Evolutionary conservation across 2,329 filamentous ascomycete genomes (phyloP), one percentile per base, ranked within the genome.

Genomic region (Capronia coronata): DNA sequence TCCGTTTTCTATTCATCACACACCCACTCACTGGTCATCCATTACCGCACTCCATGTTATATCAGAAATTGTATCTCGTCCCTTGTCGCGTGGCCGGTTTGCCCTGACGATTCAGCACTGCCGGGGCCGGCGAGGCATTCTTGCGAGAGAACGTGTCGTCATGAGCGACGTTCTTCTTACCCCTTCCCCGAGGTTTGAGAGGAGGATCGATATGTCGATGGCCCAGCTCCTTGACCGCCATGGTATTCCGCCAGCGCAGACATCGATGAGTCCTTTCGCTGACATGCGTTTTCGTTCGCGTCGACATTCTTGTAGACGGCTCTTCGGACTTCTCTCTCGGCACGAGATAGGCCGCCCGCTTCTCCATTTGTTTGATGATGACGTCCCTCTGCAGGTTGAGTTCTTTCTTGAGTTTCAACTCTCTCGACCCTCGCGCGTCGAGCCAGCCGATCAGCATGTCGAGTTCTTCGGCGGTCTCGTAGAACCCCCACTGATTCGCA

Each of bases 401-500:
- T 66, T 97, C 91, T 68, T 96, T 97, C 53, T 85, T 81, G 43
- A 98, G 75, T 64, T 88, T 90, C 55, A 85, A 71, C 69, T 98
- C 93, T 56, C 94, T 89, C 57, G 84, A 76, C 1, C 93, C 93
- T 13, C 87, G 84, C 10, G 83, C 78, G 63, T 98, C 91, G 3
- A 98, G 77, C 90, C 93, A 98, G 45, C 78, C 78, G 54, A 97
- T 80, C 14, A 98, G 76, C 45, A 78, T 78, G 54, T 93, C 86
- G 3, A 98, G 70, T 30, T 86, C 78, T 42, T 84, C 80, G 0
- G 87, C 81, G 9, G 93, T 85, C 30, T 91, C 86, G 61, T 88
- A 89, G 69, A 87, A 98, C 9, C 86, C 93, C 90, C 93, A 98
- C 66, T 97, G 85, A 10, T 73, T 71, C 1, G 91, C 87, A 44